Evolutionary conservation across 768 basidiomycete genomes (phyloP).

Genomic region (Lactifluus pinguis): DNA sequence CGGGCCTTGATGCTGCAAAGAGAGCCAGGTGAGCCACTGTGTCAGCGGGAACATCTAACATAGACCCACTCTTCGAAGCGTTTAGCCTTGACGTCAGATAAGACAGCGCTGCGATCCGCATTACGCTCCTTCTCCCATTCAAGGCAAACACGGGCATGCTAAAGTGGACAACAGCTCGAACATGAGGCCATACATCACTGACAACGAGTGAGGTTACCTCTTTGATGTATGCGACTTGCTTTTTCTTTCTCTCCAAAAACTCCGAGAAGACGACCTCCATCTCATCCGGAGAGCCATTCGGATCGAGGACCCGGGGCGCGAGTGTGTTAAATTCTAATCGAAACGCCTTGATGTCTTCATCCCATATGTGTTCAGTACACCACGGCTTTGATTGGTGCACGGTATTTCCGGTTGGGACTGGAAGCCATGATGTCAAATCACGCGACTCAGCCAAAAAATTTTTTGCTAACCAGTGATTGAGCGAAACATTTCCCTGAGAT

Average conservation of each 20-base stretch:
- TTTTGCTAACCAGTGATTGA: background rate
- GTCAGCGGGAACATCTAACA: background rate
- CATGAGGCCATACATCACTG: background rate
- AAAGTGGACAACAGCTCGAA: background rate
- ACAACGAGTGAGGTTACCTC: background rate
- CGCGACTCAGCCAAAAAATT: background rate
- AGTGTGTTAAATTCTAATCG: background rate
- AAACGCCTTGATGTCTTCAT: constrained; percentile 1
- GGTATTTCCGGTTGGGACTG: background rate
- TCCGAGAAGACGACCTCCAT: background rate
- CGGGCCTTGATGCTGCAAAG: constrained; percentile 2
- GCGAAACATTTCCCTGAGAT: constrained; percentile 1
- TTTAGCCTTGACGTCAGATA: constrained; percentile 6
- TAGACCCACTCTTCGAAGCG: constrained; percentile 11
- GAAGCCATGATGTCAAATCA: background rate
- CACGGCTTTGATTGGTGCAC: background rate
- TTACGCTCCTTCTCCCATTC: constrained; percentile 5
- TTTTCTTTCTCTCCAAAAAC: background rate
- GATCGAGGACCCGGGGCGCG: background rate
- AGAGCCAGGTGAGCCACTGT: background rate
- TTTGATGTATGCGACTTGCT: background rate
- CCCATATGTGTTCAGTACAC: constrained; percentile 7
- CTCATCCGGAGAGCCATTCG: background rate
- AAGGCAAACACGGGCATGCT: constrained; percentile 2
- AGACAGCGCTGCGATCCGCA: constrained; percentile 7